Evolutionary conservation across 1,284 basidiomycete genomes (phyloP).

Genomic region (Vanrija sp.): DNA sequence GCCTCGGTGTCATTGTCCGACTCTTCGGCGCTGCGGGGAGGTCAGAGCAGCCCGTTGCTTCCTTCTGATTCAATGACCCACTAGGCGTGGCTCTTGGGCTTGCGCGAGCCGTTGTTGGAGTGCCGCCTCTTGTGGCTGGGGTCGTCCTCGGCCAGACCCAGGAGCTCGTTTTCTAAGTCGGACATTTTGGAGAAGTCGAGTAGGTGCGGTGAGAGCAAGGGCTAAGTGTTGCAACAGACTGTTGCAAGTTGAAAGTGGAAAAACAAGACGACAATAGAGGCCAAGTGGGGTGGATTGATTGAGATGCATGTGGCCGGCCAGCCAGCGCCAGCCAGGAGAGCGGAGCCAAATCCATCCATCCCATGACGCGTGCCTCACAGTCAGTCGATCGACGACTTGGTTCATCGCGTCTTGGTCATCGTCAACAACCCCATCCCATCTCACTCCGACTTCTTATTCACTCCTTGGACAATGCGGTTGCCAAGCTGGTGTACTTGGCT

Average conservation of each 20-base stretch:
- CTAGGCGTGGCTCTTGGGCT: slow-evolving; percentile 30
- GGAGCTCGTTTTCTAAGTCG: slow-evolving; percentile 48
- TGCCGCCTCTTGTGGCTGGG: slow-evolving; percentile 38
- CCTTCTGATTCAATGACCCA: neutral
- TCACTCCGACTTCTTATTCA: too few relatives aligned
- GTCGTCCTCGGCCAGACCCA: slow-evolving; percentile 48
- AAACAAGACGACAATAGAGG: neutral
- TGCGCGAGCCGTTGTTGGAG: slow-evolving; percentile 17
- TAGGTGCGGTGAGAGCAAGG: neutral
- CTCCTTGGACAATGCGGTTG: too few relatives aligned
- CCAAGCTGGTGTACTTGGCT: too few relatives aligned
- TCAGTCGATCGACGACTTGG: too few relatives aligned
- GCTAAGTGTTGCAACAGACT: neutral
- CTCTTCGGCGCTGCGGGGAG: slow-evolving; percentile 16
- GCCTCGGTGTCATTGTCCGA: slow-evolving; percentile 36
- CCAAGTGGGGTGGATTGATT: neutral
- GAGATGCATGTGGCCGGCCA: neutral
- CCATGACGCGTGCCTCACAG: too few relatives aligned
- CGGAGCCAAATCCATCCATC: neutral
- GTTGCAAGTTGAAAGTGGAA: neutral
- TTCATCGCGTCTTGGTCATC: too few relatives aligned
- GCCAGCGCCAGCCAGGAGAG: neutral
- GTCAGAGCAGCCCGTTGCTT: neutral
- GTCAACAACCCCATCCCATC: too few relatives aligned
- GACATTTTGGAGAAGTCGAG: slow-evolving; percentile 27